A percentile compares a stretch with the other conserved stretches of the same genome.
These are phyloP conservation scores for Penicillium nucicola DNA, from an alignment of 495 filamentous ascomycete species.

Conservation along the genomic window DNA sequence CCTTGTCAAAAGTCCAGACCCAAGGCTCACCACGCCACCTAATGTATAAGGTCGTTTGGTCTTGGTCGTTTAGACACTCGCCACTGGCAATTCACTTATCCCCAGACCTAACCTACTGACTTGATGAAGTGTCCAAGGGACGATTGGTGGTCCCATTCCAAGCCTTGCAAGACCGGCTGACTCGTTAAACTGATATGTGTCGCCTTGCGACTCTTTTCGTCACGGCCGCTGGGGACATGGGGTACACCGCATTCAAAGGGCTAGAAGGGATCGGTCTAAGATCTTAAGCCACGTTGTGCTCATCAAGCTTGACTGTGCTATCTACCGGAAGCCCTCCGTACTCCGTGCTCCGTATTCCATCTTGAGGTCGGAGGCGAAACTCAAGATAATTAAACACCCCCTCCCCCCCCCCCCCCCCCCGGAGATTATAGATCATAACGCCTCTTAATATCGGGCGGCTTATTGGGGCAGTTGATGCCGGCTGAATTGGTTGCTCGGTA, in stretches of 20 bases:
- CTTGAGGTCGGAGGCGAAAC: too few relatives aligned
- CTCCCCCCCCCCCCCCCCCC: too few relatives aligned
- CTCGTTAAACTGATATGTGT: constrained; percentile 14
- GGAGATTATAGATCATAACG: too few relatives aligned
- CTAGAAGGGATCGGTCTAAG: neutral
- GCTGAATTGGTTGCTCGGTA: neutral
- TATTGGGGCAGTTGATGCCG: neutral
- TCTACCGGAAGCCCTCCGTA: too few relatives aligned
- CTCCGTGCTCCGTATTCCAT: too few relatives aligned
- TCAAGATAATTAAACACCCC: too few relatives aligned
- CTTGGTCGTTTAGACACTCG: constrained; percentile 16
- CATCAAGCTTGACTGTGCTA: neutral
- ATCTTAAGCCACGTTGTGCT: constrained; percentile 9
- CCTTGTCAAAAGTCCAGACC: constrained; percentile 3
- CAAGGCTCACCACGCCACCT: constrained; percentile 9
- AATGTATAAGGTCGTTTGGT: neutral
- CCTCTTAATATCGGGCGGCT: neutral
- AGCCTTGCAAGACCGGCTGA: constrained; percentile 19
- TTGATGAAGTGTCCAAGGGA: constrained; percentile 26
- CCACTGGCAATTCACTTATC: constrained; percentile 4
- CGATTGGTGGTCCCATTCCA: constrained; percentile 17
- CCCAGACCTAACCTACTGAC: constrained; percentile 17
- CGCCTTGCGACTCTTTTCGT: constrained; percentile 26
- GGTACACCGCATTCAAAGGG: constrained; percentile 4
- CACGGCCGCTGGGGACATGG: constrained; percentile 10